Conservation (phyloP, 768 basidiomycete species). For the Lactarius akahatsu region DNA sequence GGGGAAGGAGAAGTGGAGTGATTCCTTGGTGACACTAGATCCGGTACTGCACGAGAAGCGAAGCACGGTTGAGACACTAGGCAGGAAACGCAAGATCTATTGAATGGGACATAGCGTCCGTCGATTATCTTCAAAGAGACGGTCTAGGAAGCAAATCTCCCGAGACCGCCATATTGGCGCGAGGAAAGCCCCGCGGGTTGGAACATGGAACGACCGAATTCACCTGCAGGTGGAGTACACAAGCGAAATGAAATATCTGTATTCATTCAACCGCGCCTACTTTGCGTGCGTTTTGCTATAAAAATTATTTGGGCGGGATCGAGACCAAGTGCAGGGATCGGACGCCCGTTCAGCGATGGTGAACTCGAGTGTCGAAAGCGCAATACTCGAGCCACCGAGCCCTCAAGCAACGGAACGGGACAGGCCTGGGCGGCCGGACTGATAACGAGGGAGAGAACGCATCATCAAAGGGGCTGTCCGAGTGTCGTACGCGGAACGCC, state of each 20-base stretch:
- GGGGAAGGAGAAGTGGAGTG: constrained; percentile 10
- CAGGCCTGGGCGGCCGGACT: not conserved
- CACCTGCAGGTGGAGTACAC: constrained; percentile 17
- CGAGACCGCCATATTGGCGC: constrained; percentile 22
- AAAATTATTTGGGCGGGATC: constrained; percentile 14
- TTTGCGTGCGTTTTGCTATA: constrained; percentile 22
- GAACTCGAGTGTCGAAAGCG: constrained; percentile 8
- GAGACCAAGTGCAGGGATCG: constrained; percentile 10
- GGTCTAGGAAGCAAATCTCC: constrained; percentile 25
- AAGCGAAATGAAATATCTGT: constrained; percentile 23
- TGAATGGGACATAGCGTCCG: constrained; percentile 16
- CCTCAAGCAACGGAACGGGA: constrained; percentile 10
- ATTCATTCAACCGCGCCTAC: constrained; percentile 7
- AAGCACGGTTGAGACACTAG: constrained; percentile 13
- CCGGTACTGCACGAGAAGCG: constrained; percentile 22
- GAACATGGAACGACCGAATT: constrained; percentile 9
- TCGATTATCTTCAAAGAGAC: constrained; percentile 20
- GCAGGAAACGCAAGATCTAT: constrained; percentile 18
- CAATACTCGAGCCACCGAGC: constrained; percentile 5
- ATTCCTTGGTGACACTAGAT: constrained; percentile 11
- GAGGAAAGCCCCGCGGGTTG: constrained; percentile 19
- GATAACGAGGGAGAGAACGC: constrained; percentile 11
- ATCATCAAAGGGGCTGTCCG: constrained; percentile 12
- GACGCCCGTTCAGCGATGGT: constrained; percentile 18
- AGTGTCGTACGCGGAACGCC: constrained; percentile 21